Percentiles rank a stretch among this genome's conserved stretches.
These are phyloP conservation scores for Macaranga tanarius DNA, from an alignment of 441 rosid genomes.

Conservation along the genomic window DNA sequence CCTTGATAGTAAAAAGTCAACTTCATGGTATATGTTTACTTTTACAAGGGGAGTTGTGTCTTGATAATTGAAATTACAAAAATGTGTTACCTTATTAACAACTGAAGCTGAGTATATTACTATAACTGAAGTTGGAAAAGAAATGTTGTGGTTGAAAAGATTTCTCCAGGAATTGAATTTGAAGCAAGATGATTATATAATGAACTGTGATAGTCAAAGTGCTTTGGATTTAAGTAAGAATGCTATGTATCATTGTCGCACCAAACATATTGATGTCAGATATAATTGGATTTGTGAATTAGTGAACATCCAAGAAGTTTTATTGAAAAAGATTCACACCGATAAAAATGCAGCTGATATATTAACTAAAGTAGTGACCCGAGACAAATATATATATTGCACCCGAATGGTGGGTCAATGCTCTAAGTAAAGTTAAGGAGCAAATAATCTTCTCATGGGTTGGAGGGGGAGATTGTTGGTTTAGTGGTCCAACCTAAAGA, in stretches of 20 bases:
- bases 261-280: not conserved
- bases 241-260: not conserved
- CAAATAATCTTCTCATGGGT: not conserved
- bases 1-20: too few relatives aligned
- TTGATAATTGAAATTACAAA: too few relatives aligned
- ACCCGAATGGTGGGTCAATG: not conserved
- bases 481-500: too few relatives aligned
- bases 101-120: too few relatives aligned
- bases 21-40: too few relatives aligned
- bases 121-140: not conserved
- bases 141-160: not conserved
- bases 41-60: too few relatives aligned
- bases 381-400: not conserved
- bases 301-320: not conserved
- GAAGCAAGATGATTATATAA: not conserved
- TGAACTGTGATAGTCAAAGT: not conserved
- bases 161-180: not conserved
- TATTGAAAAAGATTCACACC: not conserved
- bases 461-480: not conserved
- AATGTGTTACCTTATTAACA: too few relatives aligned
- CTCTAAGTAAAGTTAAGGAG: not conserved
- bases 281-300: not conserved
- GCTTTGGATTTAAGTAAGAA: not conserved
- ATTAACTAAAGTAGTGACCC: not conserved
- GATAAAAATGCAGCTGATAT: not conserved